These are phyloP conservation scores for Phialophora expanda DNA, from an alignment of 2,329 filamentous ascomycete species.

Conservation along the genomic window DNA sequence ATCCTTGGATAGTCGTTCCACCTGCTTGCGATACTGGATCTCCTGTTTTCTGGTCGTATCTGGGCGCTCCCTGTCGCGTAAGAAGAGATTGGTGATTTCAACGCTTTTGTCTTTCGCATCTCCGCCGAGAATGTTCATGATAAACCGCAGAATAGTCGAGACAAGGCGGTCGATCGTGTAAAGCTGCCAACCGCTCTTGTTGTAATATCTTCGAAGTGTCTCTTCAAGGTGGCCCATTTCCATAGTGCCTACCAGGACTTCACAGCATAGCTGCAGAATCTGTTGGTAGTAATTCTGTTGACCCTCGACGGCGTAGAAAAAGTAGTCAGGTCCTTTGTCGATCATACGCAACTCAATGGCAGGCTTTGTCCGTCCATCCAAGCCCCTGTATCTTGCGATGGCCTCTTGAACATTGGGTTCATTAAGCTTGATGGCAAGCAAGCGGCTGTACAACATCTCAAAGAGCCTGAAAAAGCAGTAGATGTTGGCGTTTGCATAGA, in stretches of 20 bases:
- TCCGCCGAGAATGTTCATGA: slow-evolving; percentile 67
- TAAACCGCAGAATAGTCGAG: slow-evolving; percentile 76
- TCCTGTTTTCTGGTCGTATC: slow-evolving; percentile 89
- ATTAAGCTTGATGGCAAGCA: slow-evolving; percentile 81
- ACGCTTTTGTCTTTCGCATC: slow-evolving; percentile 93
- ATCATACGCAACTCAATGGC: slow-evolving; percentile 83
- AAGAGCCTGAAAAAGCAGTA: slow-evolving; percentile 96
- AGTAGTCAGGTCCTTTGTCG: slow-evolving; percentile 74
- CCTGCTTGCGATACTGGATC: slow-evolving; percentile 86
- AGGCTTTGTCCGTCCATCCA: slow-evolving; percentile 64
- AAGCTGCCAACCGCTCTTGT: slow-evolving; percentile 87
- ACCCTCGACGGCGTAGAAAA: slow-evolving; percentile 70
- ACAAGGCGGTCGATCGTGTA: slow-evolving; percentile 93
- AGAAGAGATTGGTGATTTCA: slow-evolving; percentile 86
- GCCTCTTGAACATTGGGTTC: slow-evolving; percentile 74
- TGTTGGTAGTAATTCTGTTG: slow-evolving; percentile 81
- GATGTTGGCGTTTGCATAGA: slow-evolving; percentile 89
- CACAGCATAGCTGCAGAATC: slow-evolving; percentile 82
- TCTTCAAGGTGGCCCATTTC: slow-evolving; percentile 88
- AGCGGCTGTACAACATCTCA: slow-evolving; percentile 83
- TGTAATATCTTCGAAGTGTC: slow-evolving; percentile 86
- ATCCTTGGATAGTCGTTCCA: slow-evolving; percentile 91
- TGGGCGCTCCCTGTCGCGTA: slow-evolving; percentile 77
- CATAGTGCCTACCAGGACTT: slow-evolving; percentile 79
- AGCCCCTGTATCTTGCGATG: slow-evolving; percentile 70